These are phyloP conservation scores for Mucor saturninus DNA, from an alignment of 371 early-diverging fungal genomes.

Conservation along the genomic window DNA sequence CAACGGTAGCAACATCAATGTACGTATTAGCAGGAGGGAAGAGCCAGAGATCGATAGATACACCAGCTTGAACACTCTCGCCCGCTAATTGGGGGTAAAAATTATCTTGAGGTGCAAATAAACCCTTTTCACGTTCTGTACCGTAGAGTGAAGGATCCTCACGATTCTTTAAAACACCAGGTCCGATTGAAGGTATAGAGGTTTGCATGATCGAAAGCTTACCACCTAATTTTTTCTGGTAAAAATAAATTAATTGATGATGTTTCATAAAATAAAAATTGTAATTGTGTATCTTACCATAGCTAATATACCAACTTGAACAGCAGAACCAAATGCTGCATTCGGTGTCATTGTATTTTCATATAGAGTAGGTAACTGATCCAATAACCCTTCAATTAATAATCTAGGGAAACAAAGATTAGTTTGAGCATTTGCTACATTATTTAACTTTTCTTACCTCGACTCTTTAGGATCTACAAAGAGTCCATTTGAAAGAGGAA, in stretches of 20 bases:
- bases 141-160: slow-evolving; percentile 88
- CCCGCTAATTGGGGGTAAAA: slow-evolving; percentile 85
- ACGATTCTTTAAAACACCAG: slow-evolving; percentile 82
- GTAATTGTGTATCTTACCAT: slow-evolving; percentile 53
- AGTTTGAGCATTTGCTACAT: slow-evolving; percentile 26
- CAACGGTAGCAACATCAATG: slow-evolving; percentile 87
- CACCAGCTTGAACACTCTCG: slow-evolving; percentile 77
- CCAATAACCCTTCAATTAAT: slow-evolving; percentile 82
- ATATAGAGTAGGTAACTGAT: slow-evolving; percentile 81
- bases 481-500: slow-evolving; percentile 83
- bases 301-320: slow-evolving; percentile 75
- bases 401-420: slow-evolving; percentile 32
- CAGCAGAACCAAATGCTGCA: slow-evolving; percentile 85
- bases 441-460: slow-evolving; percentile 25
- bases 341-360: slow-evolving; percentile 73
- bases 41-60: slow-evolving; percentile 87
- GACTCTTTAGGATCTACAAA: slow-evolving; percentile 86
- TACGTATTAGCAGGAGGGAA: slow-evolving; percentile 77
- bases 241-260: background rate
- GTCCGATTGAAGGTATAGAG: slow-evolving; percentile 83
- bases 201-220: slow-evolving; percentile 86
- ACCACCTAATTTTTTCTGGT: slow-evolving; percentile 78
- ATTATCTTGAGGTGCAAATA: slow-evolving; percentile 85
- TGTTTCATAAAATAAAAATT: background rate
- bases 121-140: slow-evolving; percentile 87